These are phyloP conservation scores for Funneliformis geosporum DNA, from an alignment of 192 early-diverging fungal species.

Conservation along the genomic window DNA sequence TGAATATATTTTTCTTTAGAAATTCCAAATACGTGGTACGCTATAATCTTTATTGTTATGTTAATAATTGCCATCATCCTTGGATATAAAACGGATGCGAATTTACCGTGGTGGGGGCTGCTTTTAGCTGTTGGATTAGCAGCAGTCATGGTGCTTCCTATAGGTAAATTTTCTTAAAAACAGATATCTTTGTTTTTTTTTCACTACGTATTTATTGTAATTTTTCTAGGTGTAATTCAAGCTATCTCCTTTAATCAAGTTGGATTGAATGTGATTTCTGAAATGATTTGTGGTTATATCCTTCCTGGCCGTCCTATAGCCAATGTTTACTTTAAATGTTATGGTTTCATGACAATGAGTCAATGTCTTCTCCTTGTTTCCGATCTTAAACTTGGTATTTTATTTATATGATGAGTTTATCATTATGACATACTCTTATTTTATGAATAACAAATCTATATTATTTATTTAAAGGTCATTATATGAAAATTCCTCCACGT, in stretches of 20 bases:
- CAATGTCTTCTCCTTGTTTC: too few relatives aligned
- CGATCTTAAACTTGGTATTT: conserved; percentile 67
- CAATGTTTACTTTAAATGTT: too few relatives aligned
- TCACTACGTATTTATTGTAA: background rate
- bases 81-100: conserved; percentile 35
- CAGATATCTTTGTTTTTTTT: background rate
- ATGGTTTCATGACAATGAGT: too few relatives aligned
- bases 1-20: conserved; percentile 30
- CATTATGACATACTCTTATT: background rate
- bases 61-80: conserved; percentile 42
- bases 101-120: conserved; percentile 58
- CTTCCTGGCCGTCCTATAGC: too few relatives aligned
- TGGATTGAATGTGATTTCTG: too few relatives aligned
- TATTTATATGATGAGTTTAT: background rate
- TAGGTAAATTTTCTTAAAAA: conserved; percentile 39
- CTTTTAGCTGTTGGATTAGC: conserved; percentile 46
- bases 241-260: conserved; percentile 56
- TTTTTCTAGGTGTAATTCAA: conserved; percentile 40
- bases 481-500: conserved; percentile 72
- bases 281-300: too few relatives aligned
- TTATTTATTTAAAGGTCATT: conserved; percentile 32
- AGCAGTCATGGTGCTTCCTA: conserved; percentile 49
- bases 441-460: too few relatives aligned
- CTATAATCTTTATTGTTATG: conserved; percentile 42
- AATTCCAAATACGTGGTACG: conserved; percentile 58